Evolutionary conservation across 768 basidiomycete genomes (phyloP).

Genomic region (Lentinula aciculospora): DNA sequence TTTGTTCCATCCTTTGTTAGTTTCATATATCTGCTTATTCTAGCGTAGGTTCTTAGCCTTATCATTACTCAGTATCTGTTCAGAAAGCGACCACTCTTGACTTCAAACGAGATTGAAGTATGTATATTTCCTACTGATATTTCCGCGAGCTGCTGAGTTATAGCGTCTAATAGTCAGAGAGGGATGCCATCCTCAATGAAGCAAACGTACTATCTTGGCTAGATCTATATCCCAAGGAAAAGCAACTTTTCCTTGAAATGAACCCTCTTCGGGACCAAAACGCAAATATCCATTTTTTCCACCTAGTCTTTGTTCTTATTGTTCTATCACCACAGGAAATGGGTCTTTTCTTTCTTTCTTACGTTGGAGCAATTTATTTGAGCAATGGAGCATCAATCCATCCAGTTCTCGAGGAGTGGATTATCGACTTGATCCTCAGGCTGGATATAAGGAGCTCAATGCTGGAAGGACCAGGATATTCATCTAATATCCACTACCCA

Average conservation of each 20-base stretch:
- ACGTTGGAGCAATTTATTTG: not conserved
- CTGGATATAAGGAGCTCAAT: not conserved
- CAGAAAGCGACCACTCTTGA: not conserved
- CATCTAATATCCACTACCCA: not conserved
- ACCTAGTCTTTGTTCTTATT: not conserved
- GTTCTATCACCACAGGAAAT: not conserved
- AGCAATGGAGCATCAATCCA: not conserved
- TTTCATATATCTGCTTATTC: not conserved
- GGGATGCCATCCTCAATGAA: not conserved
- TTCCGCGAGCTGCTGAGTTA: too few species aligned
- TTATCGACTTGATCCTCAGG: not conserved
- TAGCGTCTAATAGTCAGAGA: not conserved
- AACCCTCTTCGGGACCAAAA: not conserved
- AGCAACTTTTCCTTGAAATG: not conserved
- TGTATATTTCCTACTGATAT: not conserved
- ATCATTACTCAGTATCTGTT: not conserved
- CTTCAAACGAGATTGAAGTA: not conserved
- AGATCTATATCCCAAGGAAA: not conserved
- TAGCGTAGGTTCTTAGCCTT: not conserved
- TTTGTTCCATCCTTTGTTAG: not conserved
- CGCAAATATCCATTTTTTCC: not conserved
- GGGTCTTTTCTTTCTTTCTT: not conserved
- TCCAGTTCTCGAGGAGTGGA: not conserved
- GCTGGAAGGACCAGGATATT: not conserved
- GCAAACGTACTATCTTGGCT: not conserved